These are phyloP conservation scores for Penicillium daleae DNA, from an alignment of 495 filamentous ascomycete genomes.

Conservation along the genomic window DNA sequence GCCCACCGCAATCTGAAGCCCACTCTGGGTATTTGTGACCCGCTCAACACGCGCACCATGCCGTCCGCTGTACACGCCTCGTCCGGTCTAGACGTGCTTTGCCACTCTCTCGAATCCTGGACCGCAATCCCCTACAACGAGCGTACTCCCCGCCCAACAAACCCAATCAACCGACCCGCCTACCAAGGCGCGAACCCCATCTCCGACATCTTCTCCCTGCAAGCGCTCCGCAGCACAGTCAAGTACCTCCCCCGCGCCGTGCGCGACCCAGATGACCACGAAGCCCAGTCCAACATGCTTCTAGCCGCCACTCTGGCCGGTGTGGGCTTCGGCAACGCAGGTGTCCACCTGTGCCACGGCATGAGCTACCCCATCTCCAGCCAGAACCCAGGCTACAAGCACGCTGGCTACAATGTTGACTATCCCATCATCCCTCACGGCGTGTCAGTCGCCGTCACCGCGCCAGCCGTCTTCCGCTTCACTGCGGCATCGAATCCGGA, in stretches of 20 bases:
- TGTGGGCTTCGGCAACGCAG: conserved; percentile 96
- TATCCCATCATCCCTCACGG: conserved; percentile 90
- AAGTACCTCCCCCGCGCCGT: conserved; percentile 90
- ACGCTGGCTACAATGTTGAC: conserved; percentile 76
- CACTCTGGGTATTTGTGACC: conserved; percentile 94
- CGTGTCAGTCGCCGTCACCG: conserved; percentile 91
- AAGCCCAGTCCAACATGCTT: conserved; percentile 93
- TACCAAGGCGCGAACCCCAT: conserved; percentile 99
- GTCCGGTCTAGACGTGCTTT: conserved; percentile 92
- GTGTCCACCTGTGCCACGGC: conserved; percentile 95
- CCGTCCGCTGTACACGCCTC: conserved; percentile 86
- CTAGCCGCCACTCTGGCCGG: conserved; percentile 92
- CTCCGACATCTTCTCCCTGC: conserved; percentile 90
- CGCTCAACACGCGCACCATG: conserved; percentile 93
- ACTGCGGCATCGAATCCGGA: conserved; percentile 90
- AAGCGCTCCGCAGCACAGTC: conserved; percentile 76
- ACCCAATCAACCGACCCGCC: conserved; percentile 88
- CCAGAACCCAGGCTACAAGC: conserved; percentile 88
- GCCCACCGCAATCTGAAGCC: conserved; percentile 95
- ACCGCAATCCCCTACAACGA: conserved; percentile 94
- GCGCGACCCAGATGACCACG: conserved; percentile 82
- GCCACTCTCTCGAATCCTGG: conserved; percentile 91
- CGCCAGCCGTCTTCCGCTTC: conserved; percentile 92
- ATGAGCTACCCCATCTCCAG: conserved; percentile 96
- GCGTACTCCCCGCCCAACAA: conserved; percentile 79